Evolutionary conservation across 2,329 filamentous ascomycete genomes (phyloP).

Genomic region (Paraphoma chrysanthemicola): DNA sequence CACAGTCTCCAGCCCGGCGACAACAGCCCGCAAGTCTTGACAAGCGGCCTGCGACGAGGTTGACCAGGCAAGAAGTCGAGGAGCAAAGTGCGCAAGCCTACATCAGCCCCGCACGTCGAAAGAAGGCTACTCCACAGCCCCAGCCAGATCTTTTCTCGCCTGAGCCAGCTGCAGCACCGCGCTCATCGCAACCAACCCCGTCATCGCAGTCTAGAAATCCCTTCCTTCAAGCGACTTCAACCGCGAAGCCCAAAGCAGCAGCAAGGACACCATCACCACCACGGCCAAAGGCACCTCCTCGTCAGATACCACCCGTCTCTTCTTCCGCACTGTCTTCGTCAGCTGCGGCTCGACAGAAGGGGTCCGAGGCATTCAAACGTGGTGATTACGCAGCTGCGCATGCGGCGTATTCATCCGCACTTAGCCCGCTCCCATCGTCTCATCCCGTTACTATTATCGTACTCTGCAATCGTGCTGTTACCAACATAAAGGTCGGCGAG

Average conservation of each 20-base stretch:
- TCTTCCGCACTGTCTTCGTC: conserved; percentile 75
- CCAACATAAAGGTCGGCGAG: conserved; percentile 88
- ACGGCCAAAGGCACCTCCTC: conserved; percentile 58
- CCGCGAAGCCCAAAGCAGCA: conserved; percentile 42
- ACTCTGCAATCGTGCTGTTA: conserved; percentile 88
- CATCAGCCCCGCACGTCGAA: conserved; percentile 83
- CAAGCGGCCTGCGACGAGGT: conserved; percentile 60
- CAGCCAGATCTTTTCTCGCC: conserved; percentile 66
- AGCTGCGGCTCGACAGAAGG: conserved; percentile 77
- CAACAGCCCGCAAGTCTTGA: conserved; percentile 39
- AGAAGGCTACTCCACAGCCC: conserved; percentile 64
- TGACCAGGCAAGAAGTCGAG: conserved; percentile 77
- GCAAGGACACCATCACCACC: conserved; percentile 50
- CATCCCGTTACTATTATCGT: conserved; percentile 91
- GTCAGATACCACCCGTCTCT: conserved; percentile 72
- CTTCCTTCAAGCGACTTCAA: conserved; percentile 40
- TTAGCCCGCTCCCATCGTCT: conserved; percentile 73
- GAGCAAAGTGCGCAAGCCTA: conserved; percentile 85
- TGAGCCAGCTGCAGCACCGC: conserved; percentile 32
- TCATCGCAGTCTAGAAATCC: conserved; percentile 49
- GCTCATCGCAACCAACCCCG: conserved; percentile 38
- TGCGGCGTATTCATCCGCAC: conserved; percentile 77
- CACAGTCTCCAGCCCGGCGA: conserved; percentile 50
- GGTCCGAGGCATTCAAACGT: conserved; percentile 89
- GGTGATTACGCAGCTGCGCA: conserved; percentile 92